Evolutionary conservation across 352 stramenopile species (phyloP).

Genomic region (Phytophthora meadii): DNA sequence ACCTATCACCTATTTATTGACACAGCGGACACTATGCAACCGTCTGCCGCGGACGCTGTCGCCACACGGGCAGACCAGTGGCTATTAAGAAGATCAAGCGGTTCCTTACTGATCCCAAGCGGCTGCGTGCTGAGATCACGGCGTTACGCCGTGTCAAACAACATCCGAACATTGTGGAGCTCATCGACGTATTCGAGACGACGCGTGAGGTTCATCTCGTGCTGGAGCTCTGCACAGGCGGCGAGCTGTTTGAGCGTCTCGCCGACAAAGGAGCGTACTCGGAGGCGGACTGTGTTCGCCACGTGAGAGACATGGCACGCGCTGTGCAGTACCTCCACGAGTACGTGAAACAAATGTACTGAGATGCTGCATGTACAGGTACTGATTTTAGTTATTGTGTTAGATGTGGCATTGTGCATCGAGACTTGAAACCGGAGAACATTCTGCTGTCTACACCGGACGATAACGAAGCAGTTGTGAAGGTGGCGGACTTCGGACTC

Average conservation of each 20-base stretch:
- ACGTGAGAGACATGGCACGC: constrained; percentile 71
- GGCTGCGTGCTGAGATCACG: constrained; percentile 68
- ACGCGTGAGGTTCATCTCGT: constrained; percentile 79
- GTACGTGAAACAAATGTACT: constrained; percentile 27
- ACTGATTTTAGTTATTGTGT: constrained; percentile 7
- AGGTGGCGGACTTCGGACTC: constrained; percentile 87
- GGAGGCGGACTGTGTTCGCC: constrained; percentile 80
- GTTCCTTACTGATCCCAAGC: constrained; percentile 77
- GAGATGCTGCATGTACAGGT: too few relatives aligned
- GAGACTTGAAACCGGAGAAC: constrained; percentile 88
- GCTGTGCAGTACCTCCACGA: constrained; percentile 80
- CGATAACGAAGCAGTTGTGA: constrained; percentile 67
- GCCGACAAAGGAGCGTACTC: constrained; percentile 85
- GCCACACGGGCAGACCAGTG: constrained; percentile 55
- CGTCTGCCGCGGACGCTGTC: constrained; percentile 63
- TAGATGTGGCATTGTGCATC: constrained; percentile 81
- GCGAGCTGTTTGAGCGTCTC: constrained; percentile 84
- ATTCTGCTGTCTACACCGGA: constrained; percentile 75
- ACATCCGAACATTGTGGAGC: constrained; percentile 81
- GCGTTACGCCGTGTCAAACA: constrained; percentile 62
- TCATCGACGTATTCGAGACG: constrained; percentile 86
- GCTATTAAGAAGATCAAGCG: constrained; percentile 89
- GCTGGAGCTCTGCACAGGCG: constrained; percentile 82
- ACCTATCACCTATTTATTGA: not conserved
- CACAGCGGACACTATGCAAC: constrained; percentile 75